Percentiles rank a stretch among this genome's conserved stretches.
These are phyloP conservation scores for Colletotrichum siamense DNA, from an alignment of 2,329 filamentous ascomycete genomes.

Conservation along the genomic window DNA sequence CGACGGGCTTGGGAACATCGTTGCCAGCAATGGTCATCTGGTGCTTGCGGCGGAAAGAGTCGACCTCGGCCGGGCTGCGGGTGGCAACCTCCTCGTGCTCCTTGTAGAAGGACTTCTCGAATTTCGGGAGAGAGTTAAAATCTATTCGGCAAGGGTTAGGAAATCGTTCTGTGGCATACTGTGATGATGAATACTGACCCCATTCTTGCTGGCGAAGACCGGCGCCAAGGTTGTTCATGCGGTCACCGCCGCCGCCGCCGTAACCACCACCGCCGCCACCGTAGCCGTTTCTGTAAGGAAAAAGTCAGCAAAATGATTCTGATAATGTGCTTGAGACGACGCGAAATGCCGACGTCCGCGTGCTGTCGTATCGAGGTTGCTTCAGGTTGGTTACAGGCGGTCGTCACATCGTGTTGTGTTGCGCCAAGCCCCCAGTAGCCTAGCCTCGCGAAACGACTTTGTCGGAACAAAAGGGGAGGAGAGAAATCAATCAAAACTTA, in stretches of 20 bases:
- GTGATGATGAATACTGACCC: constrained; percentile 63
- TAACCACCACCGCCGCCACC: constrained; percentile 40
- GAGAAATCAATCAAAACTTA: constrained; percentile 38
- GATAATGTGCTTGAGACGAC: not conserved
- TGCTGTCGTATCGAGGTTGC: not conserved
- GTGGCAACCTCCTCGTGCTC: constrained; percentile 80
- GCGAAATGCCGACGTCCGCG: not conserved
- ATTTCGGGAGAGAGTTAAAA: constrained; percentile 81
- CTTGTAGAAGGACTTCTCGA: constrained; percentile 99
- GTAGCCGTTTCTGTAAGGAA: constrained; percentile 45
- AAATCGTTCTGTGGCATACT: not conserved
- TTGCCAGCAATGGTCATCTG: constrained; percentile 82
- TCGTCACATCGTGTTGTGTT: not conserved
- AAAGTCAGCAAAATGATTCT: constrained; percentile 38
- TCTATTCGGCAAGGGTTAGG: constrained; percentile 58
- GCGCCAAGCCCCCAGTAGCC: not conserved
- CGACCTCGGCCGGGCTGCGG: constrained; percentile 80
- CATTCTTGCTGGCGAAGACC: constrained; percentile 87
- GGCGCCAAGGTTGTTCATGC: constrained; percentile 90
- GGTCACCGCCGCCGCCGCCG: constrained; percentile 77
- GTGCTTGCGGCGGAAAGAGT: constrained; percentile 85
- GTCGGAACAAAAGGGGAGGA: constrained; percentile 25
- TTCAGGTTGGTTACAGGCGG: not conserved
- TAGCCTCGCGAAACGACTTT: constrained; percentile 30
- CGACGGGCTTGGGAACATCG: constrained; percentile 90